Evolutionary conservation across 208 protist genomes (phyloP).

Genomic region (Naegleria lovaniensis): DNA sequence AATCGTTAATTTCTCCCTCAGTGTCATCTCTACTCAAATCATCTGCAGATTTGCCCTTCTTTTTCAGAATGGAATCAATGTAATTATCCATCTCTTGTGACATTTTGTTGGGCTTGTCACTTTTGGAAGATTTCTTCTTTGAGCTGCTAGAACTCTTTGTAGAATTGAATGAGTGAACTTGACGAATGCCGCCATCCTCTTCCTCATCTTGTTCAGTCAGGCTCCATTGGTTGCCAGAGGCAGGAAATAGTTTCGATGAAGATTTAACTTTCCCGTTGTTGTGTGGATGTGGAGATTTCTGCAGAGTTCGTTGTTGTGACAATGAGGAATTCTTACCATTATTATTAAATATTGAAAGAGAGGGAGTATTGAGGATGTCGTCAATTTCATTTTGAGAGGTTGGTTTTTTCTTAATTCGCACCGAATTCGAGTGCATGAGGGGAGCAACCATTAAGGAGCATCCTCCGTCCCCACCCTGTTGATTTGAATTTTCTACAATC

Average conservation of each 20-base stretch:
- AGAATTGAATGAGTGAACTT: no score
- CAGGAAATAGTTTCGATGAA: no score
- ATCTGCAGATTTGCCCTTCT: background rate
- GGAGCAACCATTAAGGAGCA: background rate
- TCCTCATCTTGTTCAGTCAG: no score
- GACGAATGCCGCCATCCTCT: no score
- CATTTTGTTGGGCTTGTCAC: background rate
- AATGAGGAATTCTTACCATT: no score
- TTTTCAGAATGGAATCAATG: background rate
- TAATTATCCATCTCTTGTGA: background rate
- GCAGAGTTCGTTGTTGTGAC: no score
- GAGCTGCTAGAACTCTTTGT: background rate
- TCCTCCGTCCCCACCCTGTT: no score
- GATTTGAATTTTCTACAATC: no score
- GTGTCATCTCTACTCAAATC: background rate
- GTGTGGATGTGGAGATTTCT: no score
- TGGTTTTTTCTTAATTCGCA: background rate
- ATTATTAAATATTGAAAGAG: no score
- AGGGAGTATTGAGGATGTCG: background rate
- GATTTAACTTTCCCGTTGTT: no score
- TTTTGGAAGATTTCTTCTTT: background rate
- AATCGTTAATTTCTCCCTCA: background rate
- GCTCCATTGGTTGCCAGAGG: no score
- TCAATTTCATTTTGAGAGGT: background rate
- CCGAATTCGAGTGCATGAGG: background rate